phyloP scores from a whole-genome alignment of 140 eudicot genomes.

The Oenanthe javanica region DNA sequence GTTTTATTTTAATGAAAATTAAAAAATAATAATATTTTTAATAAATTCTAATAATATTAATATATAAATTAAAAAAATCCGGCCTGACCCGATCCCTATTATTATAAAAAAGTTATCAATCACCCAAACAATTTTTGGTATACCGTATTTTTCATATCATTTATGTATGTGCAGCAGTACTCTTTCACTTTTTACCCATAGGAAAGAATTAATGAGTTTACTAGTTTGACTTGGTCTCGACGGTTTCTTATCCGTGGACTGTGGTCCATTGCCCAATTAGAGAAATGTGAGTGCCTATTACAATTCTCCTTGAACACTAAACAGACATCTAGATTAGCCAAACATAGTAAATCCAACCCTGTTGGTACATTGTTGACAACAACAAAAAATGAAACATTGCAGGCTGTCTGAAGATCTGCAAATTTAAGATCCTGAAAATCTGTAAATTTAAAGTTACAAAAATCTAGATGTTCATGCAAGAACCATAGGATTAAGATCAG shows the following conservation, averaged over 20 bases:
- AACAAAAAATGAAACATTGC: not conserved
- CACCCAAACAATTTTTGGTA: no score
- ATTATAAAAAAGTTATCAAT: no score
- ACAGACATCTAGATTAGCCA: not conserved
- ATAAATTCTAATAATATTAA: no score
- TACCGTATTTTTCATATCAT: no score
- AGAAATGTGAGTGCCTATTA: not conserved
- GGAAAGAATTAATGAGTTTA: not conserved
- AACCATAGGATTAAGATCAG: not conserved
- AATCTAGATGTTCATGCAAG: conserved; percentile 2
- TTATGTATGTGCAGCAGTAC: no score
- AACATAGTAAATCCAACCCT: not conserved
- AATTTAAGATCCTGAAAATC: not conserved
- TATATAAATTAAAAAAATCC: no score
- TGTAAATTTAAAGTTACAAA: not conserved
- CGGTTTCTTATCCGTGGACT: not conserved
- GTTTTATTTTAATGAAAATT: no score
- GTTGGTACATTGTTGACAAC: not conserved
- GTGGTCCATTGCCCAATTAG: not conserved
- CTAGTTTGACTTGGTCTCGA: conserved; percentile 3
- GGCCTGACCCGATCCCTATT: no score
- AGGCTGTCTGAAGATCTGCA: not conserved
- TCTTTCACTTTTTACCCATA: no score
- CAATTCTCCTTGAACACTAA: no score
- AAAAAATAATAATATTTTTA: no score